These are phyloP conservation scores for Yamadazyma oceani DNA, from an alignment of 1,139 yeast genomes.

Conservation along the genomic window DNA sequence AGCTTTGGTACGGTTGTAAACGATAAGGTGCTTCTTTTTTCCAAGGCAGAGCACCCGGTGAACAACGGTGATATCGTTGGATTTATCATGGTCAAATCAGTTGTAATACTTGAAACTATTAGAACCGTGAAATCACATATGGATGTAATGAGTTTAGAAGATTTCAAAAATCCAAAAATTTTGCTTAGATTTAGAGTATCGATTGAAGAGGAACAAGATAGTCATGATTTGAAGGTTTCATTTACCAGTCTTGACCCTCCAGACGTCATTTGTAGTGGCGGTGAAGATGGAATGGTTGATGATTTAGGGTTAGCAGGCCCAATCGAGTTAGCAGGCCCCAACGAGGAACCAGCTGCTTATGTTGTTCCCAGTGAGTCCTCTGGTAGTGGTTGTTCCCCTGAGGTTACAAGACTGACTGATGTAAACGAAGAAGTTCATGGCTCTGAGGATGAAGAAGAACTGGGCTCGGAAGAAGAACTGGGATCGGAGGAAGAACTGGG, in stretches of 20 bases:
- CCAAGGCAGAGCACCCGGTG: conserved; percentile 21
- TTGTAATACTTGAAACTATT: too few relatives aligned
- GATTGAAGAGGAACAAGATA: conserved; percentile 7
- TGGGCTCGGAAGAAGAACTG: conserved; percentile 6
- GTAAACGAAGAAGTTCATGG: conserved; percentile 6
- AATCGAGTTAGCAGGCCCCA: too few relatives aligned
- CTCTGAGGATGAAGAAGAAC: conserved; percentile 5
- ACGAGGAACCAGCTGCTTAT: too few relatives aligned
- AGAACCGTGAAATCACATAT: too few relatives aligned
- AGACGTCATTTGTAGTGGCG: too few relatives aligned
- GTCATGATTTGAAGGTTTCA: too few relatives aligned
- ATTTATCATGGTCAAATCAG: conserved; percentile 31
- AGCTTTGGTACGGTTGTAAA: conserved; percentile 45
- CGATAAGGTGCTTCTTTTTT: conserved; percentile 23
- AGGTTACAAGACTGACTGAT: too few relatives aligned
- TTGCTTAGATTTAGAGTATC: conserved; percentile 24
- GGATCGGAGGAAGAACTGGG: conserved; percentile 7
- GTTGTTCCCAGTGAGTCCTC: too few relatives aligned
- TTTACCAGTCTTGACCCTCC: neutral
- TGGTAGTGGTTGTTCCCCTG: too few relatives aligned
- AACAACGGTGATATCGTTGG: conserved; percentile 29
- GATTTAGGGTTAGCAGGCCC: too few relatives aligned
- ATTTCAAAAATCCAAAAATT: conserved; percentile 26
- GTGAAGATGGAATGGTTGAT: too few relatives aligned
- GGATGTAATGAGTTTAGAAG: too few relatives aligned